phyloP scores from a whole-genome alignment of 1,139 yeast genomes.

The Saccharomyces hybrid region DNA sequence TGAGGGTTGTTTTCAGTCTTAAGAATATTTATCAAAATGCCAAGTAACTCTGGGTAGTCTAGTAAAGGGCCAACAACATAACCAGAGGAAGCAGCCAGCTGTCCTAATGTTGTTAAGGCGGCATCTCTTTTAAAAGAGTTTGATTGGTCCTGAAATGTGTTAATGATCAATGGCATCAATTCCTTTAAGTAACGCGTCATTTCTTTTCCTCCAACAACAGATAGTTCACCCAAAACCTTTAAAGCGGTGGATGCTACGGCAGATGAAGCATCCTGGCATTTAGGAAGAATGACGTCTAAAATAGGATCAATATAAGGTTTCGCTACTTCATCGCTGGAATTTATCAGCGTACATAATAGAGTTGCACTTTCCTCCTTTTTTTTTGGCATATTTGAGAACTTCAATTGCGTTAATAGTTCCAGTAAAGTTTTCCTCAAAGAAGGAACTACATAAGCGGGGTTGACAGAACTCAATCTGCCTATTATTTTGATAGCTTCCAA shows the following conservation, averaged over 20 bases:
- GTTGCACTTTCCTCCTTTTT: constrained; percentile 85
- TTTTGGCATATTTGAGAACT: constrained; percentile 65
- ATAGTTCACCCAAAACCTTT: constrained; percentile 80
- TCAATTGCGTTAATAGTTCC: constrained; percentile 76
- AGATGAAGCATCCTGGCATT: constrained; percentile 63
- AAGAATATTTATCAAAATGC: constrained; percentile 70
- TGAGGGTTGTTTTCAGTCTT: constrained; percentile 69
- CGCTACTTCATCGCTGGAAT: constrained; percentile 70
- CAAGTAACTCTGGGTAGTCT: constrained; percentile 83
- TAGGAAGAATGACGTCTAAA: constrained; percentile 71
- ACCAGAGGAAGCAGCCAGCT: constrained; percentile 82
- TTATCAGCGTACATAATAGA: constrained; percentile 62
- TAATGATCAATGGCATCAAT: constrained; percentile 81
- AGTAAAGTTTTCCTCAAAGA: constrained; percentile 78
- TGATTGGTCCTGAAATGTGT: constrained; percentile 86
- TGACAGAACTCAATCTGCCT: constrained; percentile 76
- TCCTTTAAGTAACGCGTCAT: constrained; percentile 63
- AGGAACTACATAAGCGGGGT: constrained; percentile 95
- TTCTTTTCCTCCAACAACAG: constrained; percentile 84
- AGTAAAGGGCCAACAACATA: constrained; percentile 89
- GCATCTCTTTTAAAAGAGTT: constrained; percentile 82
- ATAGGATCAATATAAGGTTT: constrained; percentile 88
- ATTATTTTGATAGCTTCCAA: constrained; percentile 71
- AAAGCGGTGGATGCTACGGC: constrained; percentile 83
- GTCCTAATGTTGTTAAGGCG: constrained; percentile 81